A percentile compares a stretch with the other conserved stretches of the same genome.
These are phyloP conservation scores for Myrica gale DNA, from an alignment of 306 rosid genomes.

Conservation along the genomic window DNA sequence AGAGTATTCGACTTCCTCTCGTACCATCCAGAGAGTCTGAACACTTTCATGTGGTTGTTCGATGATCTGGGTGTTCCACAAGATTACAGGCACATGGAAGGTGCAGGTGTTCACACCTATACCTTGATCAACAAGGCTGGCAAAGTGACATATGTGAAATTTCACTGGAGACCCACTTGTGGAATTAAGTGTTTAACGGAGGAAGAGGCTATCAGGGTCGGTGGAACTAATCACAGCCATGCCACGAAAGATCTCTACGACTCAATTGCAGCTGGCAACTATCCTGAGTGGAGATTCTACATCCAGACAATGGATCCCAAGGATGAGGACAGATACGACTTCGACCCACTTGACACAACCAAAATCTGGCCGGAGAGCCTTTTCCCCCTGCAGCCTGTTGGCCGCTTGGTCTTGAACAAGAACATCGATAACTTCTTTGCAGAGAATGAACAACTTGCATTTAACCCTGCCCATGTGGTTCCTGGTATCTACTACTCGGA, in stretches of 20 bases:
- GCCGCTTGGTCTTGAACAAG: conserved; percentile 85
- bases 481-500: conserved; percentile 84
- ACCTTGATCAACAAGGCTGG: conserved; percentile 75
- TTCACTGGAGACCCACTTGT: conserved; percentile 80
- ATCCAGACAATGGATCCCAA: conserved; percentile 84
- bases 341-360: conserved; percentile 91
- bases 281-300: conserved; percentile 92
- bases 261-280: conserved; percentile 92
- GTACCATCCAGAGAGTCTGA: conserved; percentile 88
- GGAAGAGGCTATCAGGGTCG: conserved; percentile 77
- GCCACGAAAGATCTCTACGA: conserved; percentile 90
- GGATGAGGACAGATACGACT: conserved; percentile 78
- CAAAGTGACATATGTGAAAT: conserved; percentile 70
- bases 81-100: conserved; percentile 96
- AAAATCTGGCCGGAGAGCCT: conserved; percentile 98
- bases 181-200: conserved; percentile 78
- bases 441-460: conserved; percentile 94
- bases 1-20: conserved; percentile 87
- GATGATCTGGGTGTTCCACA: conserved; percentile 88
- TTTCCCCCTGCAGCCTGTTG: conserved; percentile 88
- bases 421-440: conserved; percentile 93
- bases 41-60: conserved; percentile 71
- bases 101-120: conserved; percentile 79
- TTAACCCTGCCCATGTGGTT: conserved; percentile 76
- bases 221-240: conserved; percentile 95